Conservation (phyloP, 257 asterid genomes). For the Handroanthus guayacan region DNA sequence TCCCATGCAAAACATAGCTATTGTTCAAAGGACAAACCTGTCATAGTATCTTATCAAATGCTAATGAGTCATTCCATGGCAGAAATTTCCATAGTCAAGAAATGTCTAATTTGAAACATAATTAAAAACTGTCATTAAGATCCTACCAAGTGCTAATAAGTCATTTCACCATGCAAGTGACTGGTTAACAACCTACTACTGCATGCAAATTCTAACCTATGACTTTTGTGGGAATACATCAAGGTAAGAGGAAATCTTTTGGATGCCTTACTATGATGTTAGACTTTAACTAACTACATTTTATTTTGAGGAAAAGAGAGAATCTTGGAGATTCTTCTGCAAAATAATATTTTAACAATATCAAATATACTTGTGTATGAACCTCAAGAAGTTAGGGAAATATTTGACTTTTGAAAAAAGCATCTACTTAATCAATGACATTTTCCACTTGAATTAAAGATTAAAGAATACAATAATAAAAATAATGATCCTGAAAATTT, state of each 20-base stretch:
- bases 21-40: no score
- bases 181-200: no score
- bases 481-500: slow-evolving; percentile 18
- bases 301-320: neutral
- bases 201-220: no score
- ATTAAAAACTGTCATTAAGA: no score
- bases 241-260: neutral
- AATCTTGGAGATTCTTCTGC: neutral
- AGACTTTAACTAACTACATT: neutral
- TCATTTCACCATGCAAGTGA: no score
- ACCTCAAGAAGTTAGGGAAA: slow-evolving; percentile 1
- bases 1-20: no score
- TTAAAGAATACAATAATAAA: slow-evolving; percentile 41
- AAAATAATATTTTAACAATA: neutral
- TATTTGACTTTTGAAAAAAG: neutral
- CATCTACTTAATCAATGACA: neutral
- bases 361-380: slow-evolving; percentile 18
- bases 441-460: slow-evolving; percentile 22
- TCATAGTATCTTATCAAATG: no score
- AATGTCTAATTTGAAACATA: no score
- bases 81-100: no score
- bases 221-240: neutral
- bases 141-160: no score
- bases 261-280: neutral
- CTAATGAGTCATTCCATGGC: no score